Percentiles rank a stretch among this genome's conserved stretches.
Evolutionary conservation across 108 stramenopile genomes (phyloP).

Genomic region (Nitzschia sp.): DNA sequence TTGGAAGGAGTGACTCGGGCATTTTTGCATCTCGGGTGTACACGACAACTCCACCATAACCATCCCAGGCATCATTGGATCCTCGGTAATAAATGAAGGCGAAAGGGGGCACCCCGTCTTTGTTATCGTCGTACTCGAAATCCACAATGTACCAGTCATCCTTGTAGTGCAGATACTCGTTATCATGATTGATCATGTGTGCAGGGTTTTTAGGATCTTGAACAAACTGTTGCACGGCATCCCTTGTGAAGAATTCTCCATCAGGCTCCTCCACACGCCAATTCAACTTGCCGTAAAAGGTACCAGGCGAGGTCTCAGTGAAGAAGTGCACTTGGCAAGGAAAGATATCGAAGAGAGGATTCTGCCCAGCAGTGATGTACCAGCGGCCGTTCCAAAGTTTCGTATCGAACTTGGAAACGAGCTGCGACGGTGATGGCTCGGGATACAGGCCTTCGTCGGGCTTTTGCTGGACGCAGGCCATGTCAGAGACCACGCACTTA

Average conservation of each 20-base stretch:
- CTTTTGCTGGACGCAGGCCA: constrained; percentile 90
- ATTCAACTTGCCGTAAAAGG: constrained; percentile 90
- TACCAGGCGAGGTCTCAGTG: constrained; percentile 82
- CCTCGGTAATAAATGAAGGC: constrained; percentile 96
- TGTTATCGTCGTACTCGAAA: constrained; percentile 79
- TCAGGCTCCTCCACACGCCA: constrained; percentile 95
- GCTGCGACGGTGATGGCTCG: constrained; percentile 55
- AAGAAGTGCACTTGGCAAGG: constrained; percentile 99
- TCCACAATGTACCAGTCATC: constrained; percentile 98
- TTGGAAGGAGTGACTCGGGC: constrained; percentile 80
- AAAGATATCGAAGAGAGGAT: constrained; percentile 91
- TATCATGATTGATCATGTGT: constrained; percentile 94
- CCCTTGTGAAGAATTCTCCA: constrained; percentile 94
- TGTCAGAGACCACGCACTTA: constrained; percentile 92
- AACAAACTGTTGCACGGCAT: constrained; percentile 88
- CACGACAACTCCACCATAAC: constrained; percentile 93
- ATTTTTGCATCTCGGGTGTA: constrained; percentile 89
- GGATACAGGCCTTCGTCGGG: constrained; percentile 92
- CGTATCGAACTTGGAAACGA: constrained; percentile 85
- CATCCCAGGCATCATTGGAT: constrained; percentile 95
- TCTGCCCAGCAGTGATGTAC: constrained; percentile 96
- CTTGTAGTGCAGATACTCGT: constrained; percentile 96
- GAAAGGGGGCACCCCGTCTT: constrained; percentile 78
- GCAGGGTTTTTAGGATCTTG: constrained; percentile 89
- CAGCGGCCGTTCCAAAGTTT: constrained; percentile 86